These are phyloP conservation scores for Pseudopyricularia cyperi DNA, from an alignment of 2,329 filamentous ascomycete species.

Conservation along the genomic window DNA sequence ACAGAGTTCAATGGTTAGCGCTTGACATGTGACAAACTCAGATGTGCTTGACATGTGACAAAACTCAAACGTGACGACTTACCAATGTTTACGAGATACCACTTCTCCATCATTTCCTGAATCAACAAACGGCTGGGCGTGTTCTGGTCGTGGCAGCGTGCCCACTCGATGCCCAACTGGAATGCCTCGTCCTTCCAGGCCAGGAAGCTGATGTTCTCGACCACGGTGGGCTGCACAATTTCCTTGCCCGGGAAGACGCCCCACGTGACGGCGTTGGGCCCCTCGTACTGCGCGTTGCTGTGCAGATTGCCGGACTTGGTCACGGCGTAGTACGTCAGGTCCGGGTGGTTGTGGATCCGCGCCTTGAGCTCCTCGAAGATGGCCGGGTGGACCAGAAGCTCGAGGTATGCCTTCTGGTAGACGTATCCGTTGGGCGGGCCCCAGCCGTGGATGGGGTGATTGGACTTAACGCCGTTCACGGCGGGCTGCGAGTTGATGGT, in stretches of 20 bases:
- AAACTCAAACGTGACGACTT: slow-evolving; percentile 20
- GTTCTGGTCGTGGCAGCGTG: slow-evolving; percentile 68
- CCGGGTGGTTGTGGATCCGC: slow-evolving; percentile 63
- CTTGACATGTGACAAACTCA: not conserved
- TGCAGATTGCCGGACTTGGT: slow-evolving; percentile 70
- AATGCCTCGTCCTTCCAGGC: slow-evolving; percentile 99
- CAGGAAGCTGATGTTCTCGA: slow-evolving; percentile 93
- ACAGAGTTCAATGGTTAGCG: not conserved
- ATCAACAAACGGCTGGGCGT: slow-evolving; percentile 72
- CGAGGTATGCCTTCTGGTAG: slow-evolving; percentile 95
- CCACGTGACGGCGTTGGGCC: slow-evolving; percentile 98
- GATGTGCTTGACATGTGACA: not conserved
- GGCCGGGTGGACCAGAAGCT: slow-evolving; percentile 74
- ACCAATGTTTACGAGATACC: slow-evolving; percentile 95
- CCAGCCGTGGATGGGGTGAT: slow-evolving; percentile 82
- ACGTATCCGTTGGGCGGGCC: slow-evolving; percentile 91
- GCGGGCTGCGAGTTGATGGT: slow-evolving; percentile 98
- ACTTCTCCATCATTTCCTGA: slow-evolving; percentile 71
- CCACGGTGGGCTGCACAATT: slow-evolving; percentile 99
- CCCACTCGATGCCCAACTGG: slow-evolving; percentile 85
- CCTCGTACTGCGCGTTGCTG: slow-evolving; percentile 74
- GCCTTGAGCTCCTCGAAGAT: slow-evolving; percentile 64
- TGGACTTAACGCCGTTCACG: slow-evolving; percentile 81
- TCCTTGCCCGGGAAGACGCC: slow-evolving; percentile 98
- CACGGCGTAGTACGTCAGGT: slow-evolving; percentile 89